A percentile compares a stretch with the other conserved stretches of the same genome.
phyloP scores from a whole-genome alignment of 805 yeast species.

The Ogataea wickerhamii region DNA sequence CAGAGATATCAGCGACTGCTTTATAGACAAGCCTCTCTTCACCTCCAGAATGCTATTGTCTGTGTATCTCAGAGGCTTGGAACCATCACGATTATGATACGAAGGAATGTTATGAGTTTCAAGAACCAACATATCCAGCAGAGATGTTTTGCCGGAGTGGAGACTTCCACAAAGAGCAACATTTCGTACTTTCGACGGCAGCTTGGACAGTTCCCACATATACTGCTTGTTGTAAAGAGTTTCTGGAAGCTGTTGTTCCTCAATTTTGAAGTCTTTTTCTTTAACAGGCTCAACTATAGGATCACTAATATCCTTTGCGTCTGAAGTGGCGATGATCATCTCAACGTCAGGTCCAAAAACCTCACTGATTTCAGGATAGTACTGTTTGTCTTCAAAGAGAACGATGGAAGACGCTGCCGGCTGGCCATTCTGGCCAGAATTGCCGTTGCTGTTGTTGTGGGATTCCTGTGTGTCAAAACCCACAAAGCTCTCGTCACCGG shows the following conservation, averaged over 20 bases:
- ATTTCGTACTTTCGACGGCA: conserved; percentile 69
- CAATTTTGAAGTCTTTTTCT: conserved; percentile 43
- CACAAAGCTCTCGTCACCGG: conserved; percentile 17
- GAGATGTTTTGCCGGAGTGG: conserved; percentile 82
- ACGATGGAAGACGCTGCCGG: conserved; percentile 27
- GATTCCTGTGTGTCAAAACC: not conserved
- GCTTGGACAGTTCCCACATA: conserved; percentile 41
- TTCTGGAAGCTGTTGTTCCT: conserved; percentile 53
- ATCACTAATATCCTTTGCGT: conserved; percentile 43
- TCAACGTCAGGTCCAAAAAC: conserved; percentile 64
- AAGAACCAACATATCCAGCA: conserved; percentile 62
- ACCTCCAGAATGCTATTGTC: conserved; percentile 70
- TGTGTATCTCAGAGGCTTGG: conserved; percentile 56
- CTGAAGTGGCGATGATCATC: conserved; percentile 49
- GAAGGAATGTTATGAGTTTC: conserved; percentile 55
- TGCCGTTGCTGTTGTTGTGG: conserved; percentile 6
- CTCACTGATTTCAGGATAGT: conserved; percentile 40
- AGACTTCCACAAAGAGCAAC: conserved; percentile 75
- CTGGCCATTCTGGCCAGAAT: conserved; percentile 22
- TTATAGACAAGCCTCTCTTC: conserved; percentile 66
- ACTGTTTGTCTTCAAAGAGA: conserved; percentile 43
- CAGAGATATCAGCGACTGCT: conserved; percentile 57
- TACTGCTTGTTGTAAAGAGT: conserved; percentile 62
- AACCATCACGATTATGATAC: conserved; percentile 33
- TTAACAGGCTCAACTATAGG: conserved; percentile 62